Base-by-base conservation (phyloP, 306 rosid species). In the Sicyos edulis region DNA sequence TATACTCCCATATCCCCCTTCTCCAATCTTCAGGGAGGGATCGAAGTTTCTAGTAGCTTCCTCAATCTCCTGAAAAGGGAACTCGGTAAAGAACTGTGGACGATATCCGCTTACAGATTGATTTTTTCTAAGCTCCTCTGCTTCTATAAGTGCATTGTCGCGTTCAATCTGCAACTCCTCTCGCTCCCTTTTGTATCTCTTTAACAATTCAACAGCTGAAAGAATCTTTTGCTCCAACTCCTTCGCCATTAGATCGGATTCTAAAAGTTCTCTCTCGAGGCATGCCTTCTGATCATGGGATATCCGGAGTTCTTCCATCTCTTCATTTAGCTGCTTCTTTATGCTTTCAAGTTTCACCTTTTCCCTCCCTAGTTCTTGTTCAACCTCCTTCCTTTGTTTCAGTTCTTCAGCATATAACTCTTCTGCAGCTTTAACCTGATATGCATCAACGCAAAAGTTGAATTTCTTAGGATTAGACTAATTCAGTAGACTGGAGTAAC, bases 1-100 rank as follows among this genome's bases (percentile, higher is more conserved):
- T 73, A 93, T 81, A 53, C 78, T 91, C 79, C 99, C 99, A 73
- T 91, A 93, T 73, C 99, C 97, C 22, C 97, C 99, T 81, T 89
- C 92, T 76, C 99, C 97, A 10, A 93, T 91, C 92, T 83, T 88
- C 29, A 72, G 65, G 42, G 88, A 81, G 8, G 78, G 82, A 78
- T 85, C 72, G 60, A 91, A 89, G 74, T 76, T 80, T 54, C 17
- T 40, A 50, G 96, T 91, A 14, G 97, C 95, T 83, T 91, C 86
- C 75, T 79, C 77, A 45, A 93, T 82, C 81, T 93, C 97, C 4
- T 53, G 13, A 75, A 79, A 79, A 20, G 87, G 79, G 76, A 93
- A 86, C 52, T 90, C 96, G n/a, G 84, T 78, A 78, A 83, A 88
- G 74, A 80, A 80, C 70, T 74, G 88, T 17, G 82, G 89, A 17